Base-by-base conservation (phyloP, 1,284 basidiomycete species). In the Trichosporon ovoides region DNA sequence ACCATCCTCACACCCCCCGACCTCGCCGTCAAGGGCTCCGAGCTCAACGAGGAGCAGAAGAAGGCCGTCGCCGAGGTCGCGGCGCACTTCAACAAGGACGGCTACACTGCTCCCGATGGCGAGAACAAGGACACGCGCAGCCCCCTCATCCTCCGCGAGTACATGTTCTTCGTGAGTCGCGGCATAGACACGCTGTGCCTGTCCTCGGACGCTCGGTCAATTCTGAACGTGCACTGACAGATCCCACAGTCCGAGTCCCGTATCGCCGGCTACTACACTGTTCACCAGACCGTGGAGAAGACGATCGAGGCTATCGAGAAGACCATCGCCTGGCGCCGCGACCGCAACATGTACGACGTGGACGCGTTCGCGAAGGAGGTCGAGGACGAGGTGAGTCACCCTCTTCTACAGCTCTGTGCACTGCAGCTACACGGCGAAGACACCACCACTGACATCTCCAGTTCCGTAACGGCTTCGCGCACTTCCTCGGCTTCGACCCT, bases 101-200 rank as follows among this genome's bases (percentile, higher is more conserved):
- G 49, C 20, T 70, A 59, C 56, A 53, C 52, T 10, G 49, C 72
- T 48, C 66, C 68, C 5, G 52, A 61, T 33, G 59, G 55, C 13
- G 64, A 66, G 54, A 51, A 34, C 46, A 35, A 34, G 36, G n/a
- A 33, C 18, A 66, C 66, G 34, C 62, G 56, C 35, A 37, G 37
- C 9, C 40, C 51, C n/a, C 51, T 74, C 38, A 59, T 28, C 10
- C 67, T 72, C 53, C 60, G 67, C 50, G 73, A 75, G 62, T 67
- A 69, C 68, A 73, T 75, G 68, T 72, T 66, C 53, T 59, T 73
- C 52, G 73, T 75, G 60, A 52, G 71, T 31, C 5, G 28, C 28
- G 4, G 28, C n/a, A n/a, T n/a, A n/a, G n/a, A n/a, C n/a, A n/a
- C n/a, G n/a, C n/a, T 4, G 28, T 31, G 28, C 28, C 28, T 31